A percentile compares a stretch with the other conserved stretches of the same genome.
These are phyloP conservation scores for Hypoxylon intermedium DNA, from an alignment of 495 filamentous ascomycete species.

Conservation along the genomic window DNA sequence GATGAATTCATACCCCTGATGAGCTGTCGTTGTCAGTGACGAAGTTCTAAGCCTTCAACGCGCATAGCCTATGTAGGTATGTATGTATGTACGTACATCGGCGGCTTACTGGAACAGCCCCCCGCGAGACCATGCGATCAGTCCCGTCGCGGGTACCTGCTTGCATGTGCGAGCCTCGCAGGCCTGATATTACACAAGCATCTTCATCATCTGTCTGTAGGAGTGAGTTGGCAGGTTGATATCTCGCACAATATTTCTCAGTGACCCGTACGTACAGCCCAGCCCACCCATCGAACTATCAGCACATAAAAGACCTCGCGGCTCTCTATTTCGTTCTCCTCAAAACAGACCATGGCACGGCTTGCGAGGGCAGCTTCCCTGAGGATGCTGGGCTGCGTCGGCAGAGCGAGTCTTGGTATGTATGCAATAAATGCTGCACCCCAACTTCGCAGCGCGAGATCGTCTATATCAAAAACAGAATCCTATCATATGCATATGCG, in stretches of 20 bases:
- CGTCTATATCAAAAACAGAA: slow-evolving; percentile 1
- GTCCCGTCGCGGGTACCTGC: slow-evolving; percentile 39
- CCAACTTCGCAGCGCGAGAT: slow-evolving; percentile 23
- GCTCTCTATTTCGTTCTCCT: too few species aligned
- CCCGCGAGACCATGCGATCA: slow-evolving; percentile 23
- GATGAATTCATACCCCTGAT: slow-evolving; percentile 14
- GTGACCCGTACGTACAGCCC: background rate
- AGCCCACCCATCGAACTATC: too few species aligned
- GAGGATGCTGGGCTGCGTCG: slow-evolving; percentile 12
- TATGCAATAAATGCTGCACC: slow-evolving; percentile 27
- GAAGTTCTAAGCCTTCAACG: slow-evolving; percentile 27
- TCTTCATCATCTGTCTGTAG: slow-evolving; percentile 1
- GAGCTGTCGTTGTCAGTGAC: slow-evolving; percentile 8
- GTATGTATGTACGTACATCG: slow-evolving; percentile 10
- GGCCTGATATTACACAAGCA: slow-evolving; percentile 12
- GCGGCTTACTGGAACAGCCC: slow-evolving; percentile 24
- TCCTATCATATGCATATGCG: slow-evolving; percentile 28
- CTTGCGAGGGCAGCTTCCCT: background rate
- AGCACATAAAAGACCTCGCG: too few species aligned
- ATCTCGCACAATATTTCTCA: slow-evolving; percentile 1
- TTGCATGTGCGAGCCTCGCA: slow-evolving; percentile 34
- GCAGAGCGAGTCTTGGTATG: slow-evolving; percentile 32
- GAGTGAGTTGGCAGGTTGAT: too few species aligned
- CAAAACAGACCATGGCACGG: background rate
- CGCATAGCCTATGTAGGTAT: slow-evolving; percentile 7